Percentiles rank a stretch among this genome's conserved stretches.
Evolutionary conservation across 2,329 filamentous ascomycete species (phyloP).

Genomic region (Neonectria punicea): DNA sequence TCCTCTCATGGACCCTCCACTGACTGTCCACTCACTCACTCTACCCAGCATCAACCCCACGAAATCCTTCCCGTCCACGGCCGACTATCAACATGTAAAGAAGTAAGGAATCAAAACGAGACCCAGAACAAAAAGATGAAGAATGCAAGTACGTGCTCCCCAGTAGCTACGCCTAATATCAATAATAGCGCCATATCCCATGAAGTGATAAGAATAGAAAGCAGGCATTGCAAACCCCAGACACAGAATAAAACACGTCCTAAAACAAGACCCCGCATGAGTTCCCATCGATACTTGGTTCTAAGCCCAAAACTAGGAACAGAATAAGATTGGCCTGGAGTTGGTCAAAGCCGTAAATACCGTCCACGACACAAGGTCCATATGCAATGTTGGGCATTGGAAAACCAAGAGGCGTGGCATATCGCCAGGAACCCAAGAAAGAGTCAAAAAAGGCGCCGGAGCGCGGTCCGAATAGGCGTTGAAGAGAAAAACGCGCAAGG

Average conservation of each 20-base stretch:
- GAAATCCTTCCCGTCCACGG: slow-evolving; percentile 24
- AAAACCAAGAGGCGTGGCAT: slow-evolving; percentile 20
- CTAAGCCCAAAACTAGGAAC: slow-evolving; percentile 15
- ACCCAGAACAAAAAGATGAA: slow-evolving; percentile 23
- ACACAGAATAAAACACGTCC: slow-evolving; percentile 23
- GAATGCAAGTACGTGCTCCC: slow-evolving; percentile 24
- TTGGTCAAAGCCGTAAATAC: not conserved
- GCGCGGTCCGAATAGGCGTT: slow-evolving; percentile 34
- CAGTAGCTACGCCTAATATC: slow-evolving; percentile 35
- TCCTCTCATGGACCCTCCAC: slow-evolving; percentile 6
- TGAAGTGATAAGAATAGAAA: slow-evolving; percentile 32
- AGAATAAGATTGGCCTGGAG: not conserved
- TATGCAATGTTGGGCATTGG: slow-evolving; percentile 15
- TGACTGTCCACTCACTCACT: slow-evolving; percentile 6
- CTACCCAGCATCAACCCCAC: slow-evolving; percentile 37
- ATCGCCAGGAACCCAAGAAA: slow-evolving; percentile 28
- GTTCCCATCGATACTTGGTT: slow-evolving; percentile 17
- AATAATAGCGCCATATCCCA: slow-evolving; percentile 43
- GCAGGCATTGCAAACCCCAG: slow-evolving; percentile 32
- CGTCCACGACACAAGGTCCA: slow-evolving; percentile 13
- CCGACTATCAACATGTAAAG: slow-evolving; percentile 25
- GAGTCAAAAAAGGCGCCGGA: slow-evolving; percentile 33
- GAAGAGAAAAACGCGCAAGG: slow-evolving; percentile 26
- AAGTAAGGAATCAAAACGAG: slow-evolving; percentile 11
- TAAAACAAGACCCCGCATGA: slow-evolving; percentile 10